Conservation (phyloP, 2,329 filamentous ascomycete species). For the Drechslerella coelobrocha region DNA sequence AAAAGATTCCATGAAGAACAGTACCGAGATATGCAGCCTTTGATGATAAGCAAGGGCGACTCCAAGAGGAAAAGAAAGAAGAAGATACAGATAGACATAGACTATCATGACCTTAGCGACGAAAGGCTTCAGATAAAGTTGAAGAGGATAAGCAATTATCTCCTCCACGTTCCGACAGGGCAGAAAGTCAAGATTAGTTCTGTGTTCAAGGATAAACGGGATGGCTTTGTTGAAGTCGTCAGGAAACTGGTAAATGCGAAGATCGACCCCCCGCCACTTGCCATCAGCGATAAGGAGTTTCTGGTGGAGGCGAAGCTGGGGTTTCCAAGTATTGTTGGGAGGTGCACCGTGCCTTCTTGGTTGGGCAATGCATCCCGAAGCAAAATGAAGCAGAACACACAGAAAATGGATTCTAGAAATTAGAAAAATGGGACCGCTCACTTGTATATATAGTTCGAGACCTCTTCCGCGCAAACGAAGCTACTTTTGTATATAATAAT, state of each 20-base stretch:
- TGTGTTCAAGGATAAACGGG: neutral
- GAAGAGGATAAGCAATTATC: constrained; percentile 24
- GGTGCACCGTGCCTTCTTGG: constrained; percentile 43
- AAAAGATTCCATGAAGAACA: constrained; percentile 33
- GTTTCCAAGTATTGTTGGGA: constrained; percentile 42
- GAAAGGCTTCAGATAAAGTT: constrained; percentile 20
- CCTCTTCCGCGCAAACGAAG: too few species aligned
- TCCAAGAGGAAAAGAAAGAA: constrained; percentile 19
- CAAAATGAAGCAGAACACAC: neutral
- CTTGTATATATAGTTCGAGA: neutral
- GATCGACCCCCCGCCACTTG: constrained; percentile 36
- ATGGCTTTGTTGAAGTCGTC: constrained; percentile 43
- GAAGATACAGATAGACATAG: constrained; percentile 39
- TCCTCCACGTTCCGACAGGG: constrained; percentile 36
- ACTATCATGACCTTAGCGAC: constrained; percentile 31
- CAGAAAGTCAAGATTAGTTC: constrained; percentile 30
- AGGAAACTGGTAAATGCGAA: constrained; percentile 38
- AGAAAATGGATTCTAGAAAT: neutral
- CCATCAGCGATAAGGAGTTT: constrained; percentile 35
- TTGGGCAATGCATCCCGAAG: constrained; percentile 20
- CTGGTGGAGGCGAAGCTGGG: constrained; percentile 40
- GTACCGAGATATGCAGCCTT: constrained; percentile 15
- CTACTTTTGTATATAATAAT: too few species aligned
- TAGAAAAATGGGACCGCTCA: neutral
- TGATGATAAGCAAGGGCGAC: neutral